Percentiles rank a stretch among this genome's conserved stretches.
Conservation (phyloP, 495 filamentous ascomycete species). For the Annulohypoxylon nitens region DNA sequence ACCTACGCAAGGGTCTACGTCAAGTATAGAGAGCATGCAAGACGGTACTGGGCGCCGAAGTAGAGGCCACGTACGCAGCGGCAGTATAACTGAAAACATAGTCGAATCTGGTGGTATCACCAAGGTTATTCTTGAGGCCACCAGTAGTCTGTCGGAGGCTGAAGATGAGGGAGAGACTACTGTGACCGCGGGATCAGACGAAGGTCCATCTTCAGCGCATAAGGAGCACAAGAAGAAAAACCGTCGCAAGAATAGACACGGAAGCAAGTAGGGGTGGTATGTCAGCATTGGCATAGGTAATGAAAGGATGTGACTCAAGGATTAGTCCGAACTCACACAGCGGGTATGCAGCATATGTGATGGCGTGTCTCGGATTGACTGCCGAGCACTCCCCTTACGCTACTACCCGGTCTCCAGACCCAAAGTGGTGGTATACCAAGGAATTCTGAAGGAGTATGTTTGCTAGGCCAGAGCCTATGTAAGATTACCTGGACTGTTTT, state of each 20-base stretch:
- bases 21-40: slow-evolving; percentile 34
- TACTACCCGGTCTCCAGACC: slow-evolving; percentile 13
- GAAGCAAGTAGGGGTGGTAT: slow-evolving; percentile 27
- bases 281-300: neutral
- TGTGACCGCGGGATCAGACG: slow-evolving; percentile 20
- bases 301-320: neutral
- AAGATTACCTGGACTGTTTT: slow-evolving; percentile 22
- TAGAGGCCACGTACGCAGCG: slow-evolving; percentile 74
- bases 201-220: slow-evolving; percentile 27
- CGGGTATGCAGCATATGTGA: neutral
- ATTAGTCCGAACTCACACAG: neutral
- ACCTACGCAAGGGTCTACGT: slow-evolving; percentile 47
- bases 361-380: neutral
- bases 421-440: neutral
- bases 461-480: neutral
- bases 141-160: slow-evolving; percentile 64
- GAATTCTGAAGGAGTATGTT: neutral
- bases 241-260: slow-evolving; percentile 38
- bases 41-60: slow-evolving; percentile 53
- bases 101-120: slow-evolving; percentile 84
- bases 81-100: slow-evolving; percentile 90
- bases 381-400: neutral
- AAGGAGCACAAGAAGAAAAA: slow-evolving; percentile 40
- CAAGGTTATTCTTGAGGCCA: slow-evolving; percentile 86
- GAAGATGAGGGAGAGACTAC: slow-evolving; percentile 41